A percentile compares a stretch with the other conserved stretches of the same genome.
These are phyloP conservation scores for Exutisphaerella laricina DNA, from an alignment of 2,329 filamentous ascomycete genomes.

Conservation along the genomic window DNA sequence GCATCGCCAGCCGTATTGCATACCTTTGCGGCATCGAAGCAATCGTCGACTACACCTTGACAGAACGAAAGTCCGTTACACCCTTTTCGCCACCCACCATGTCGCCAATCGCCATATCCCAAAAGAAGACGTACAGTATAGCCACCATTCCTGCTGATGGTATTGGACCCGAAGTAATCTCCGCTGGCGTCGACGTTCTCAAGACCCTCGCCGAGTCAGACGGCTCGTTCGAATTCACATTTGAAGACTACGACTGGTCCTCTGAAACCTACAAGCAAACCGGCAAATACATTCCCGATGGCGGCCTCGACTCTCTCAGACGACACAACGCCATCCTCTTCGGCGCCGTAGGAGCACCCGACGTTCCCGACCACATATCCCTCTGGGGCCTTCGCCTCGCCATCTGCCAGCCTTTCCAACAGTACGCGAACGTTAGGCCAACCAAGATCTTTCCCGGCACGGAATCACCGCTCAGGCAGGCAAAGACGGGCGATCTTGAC, in stretches of 20 bases:
- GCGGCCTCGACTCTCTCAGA: conserved; percentile 52
- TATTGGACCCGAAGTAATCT: conserved; percentile 63
- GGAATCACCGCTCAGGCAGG: conserved; percentile 50
- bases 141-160: conserved; percentile 65
- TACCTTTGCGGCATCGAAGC: too few relatives aligned
- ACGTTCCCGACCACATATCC: conserved; percentile 47
- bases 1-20: too few relatives aligned
- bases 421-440: conserved; percentile 55
- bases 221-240: conserved; percentile 55
- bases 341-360: conserved; percentile 59
- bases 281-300: conserved; percentile 60
- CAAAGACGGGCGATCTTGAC: conserved; percentile 55
- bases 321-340: conserved; percentile 63
- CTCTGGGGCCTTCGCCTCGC: conserved; percentile 53
- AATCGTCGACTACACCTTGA: too few relatives aligned
- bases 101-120: conserved; percentile 22
- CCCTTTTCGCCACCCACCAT: too few relatives aligned
- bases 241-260: conserved; percentile 61
- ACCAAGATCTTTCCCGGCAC: conserved; percentile 58
- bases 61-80: too few relatives aligned
- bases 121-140: conserved; percentile 41
- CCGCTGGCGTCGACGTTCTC: conserved; percentile 58
- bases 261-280: conserved; percentile 61
- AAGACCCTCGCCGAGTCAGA: conserved; percentile 46
- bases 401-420: conserved; percentile 51